Base-by-base conservation (phyloP, 2,329 filamentous ascomycete species). In the Neofusicoccum kwambonambiense region DNA sequence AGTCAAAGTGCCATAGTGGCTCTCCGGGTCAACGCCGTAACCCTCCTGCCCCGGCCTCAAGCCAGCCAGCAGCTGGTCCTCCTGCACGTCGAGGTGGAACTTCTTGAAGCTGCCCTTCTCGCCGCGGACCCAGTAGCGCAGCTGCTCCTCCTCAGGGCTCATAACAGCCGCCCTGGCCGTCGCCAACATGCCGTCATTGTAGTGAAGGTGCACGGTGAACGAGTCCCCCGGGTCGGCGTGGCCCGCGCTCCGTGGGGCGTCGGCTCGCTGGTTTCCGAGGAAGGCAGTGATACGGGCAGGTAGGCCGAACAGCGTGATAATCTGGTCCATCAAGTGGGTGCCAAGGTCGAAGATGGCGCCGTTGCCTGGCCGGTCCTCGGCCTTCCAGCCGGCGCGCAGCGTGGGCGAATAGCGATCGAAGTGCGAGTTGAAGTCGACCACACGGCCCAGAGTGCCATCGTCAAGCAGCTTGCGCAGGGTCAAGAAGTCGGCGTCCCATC, bases 391-490 rank as follows among this genome's bases (percentile, higher is more conserved):
- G 19, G 52, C 62, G 9, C 52, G 52, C 22, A 69, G 67, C 17
- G 87, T 85, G 44, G 83, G 80, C 17, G 87, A 85, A 78, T 90
- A 89, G 17, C 91, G 87, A 76, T 94, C 91, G 72, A 93, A 93
- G 79, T 93, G 90, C 22, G 89, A 90, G 76, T 93, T 87, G 72
- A 90, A 91, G 78, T 94, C 90, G 62, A 90, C 84, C 44, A 93
- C 79, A n/a, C 90, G 84, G 62, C 91, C 91, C 3, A 94, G 80
- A 0, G 80, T 80, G 42, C 83, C 85, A 35, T 84, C 81, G 12
- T 78, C 77, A 41, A 93, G 71, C 31, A 93, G 82, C 69, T 87
- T 83, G 69, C 82, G 82, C 51, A 92, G 81, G 0, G 90, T 91
- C 51, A 90, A 77, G 78, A 91, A 95, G 77, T 94, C 91, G 39